Conservation (phyloP, 169 alveolate species). For the Plasmodium adleri region DNA sequence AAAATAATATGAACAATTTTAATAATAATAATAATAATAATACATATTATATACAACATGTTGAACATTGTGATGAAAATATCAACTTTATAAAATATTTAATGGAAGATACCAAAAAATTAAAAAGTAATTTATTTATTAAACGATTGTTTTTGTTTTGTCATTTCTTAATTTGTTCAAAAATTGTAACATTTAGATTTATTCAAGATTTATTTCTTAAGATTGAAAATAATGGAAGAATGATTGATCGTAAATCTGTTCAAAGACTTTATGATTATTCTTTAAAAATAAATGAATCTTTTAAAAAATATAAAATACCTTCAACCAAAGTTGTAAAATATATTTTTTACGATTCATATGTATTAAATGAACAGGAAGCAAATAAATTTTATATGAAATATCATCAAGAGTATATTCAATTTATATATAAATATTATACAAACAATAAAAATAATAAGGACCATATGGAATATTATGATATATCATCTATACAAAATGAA, state of each 20-base stretch:
- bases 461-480: slow-evolving; percentile 31
- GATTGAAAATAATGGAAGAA: slow-evolving; percentile 51
- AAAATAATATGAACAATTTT: not conserved
- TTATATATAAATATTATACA: slow-evolving; percentile 27
- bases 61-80: slow-evolving; percentile 20
- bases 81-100: slow-evolving; percentile 58
- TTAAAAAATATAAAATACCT: slow-evolving; percentile 43
- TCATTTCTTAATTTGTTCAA: slow-evolving; percentile 63
- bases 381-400: slow-evolving; percentile 37
- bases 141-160: slow-evolving; percentile 59
- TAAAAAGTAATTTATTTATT: slow-evolving; percentile 72
- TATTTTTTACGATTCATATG: slow-evolving; percentile 62
- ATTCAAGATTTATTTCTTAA: slow-evolving; percentile 57
- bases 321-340: slow-evolving; percentile 53
- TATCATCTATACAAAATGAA: not conserved
- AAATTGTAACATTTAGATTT: slow-evolving; percentile 62
- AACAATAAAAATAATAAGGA: slow-evolving; percentile 17
- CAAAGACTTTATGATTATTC: slow-evolving; percentile 59
- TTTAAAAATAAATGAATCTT: slow-evolving; percentile 47
- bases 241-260: slow-evolving; percentile 65
- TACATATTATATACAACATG: slow-evolving; percentile 5
- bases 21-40: not conserved
- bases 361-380: slow-evolving; percentile 46
- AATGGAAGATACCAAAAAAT: slow-evolving; percentile 72
- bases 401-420: slow-evolving; percentile 45